Percentiles rank a stretch among this genome's conserved stretches.
Conservation (phyloP, 2,329 filamentous ascomycete species). For the Lasiodiplodia sp. region DNA sequence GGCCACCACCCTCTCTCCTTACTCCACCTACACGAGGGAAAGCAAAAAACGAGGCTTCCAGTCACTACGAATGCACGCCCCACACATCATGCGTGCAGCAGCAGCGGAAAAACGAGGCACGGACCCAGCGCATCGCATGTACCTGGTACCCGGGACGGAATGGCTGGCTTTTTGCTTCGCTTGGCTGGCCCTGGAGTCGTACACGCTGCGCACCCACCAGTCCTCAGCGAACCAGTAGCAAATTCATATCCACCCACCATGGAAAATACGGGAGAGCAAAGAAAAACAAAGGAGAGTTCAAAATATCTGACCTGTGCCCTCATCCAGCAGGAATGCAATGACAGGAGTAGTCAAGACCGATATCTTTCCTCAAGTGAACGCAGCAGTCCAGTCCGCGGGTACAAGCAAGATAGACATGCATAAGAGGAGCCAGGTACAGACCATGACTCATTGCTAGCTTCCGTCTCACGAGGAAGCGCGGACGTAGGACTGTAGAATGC, state of each 20-base stretch:
- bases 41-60: background rate
- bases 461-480: background rate
- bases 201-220: background rate
- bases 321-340: background rate
- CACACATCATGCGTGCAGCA: background rate
- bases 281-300: background rate
- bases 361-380: background rate
- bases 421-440: background rate
- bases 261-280: background rate
- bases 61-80: background rate
- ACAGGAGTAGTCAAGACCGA: background rate
- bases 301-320: background rate
- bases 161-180: background rate
- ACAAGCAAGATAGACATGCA: background rate
- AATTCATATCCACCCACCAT: background rate
- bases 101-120: background rate
- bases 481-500: background rate
- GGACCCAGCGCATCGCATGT: background rate
- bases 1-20: background rate
- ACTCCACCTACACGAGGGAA: background rate
- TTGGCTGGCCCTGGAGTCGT: constrained; percentile 5
- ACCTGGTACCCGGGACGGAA: constrained; percentile 11
- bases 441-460: background rate
- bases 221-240: background rate
- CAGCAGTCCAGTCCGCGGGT: background rate